Conservation (phyloP, 2,329 filamentous ascomycete species). For the Ceratocystis cubensis region DNA sequence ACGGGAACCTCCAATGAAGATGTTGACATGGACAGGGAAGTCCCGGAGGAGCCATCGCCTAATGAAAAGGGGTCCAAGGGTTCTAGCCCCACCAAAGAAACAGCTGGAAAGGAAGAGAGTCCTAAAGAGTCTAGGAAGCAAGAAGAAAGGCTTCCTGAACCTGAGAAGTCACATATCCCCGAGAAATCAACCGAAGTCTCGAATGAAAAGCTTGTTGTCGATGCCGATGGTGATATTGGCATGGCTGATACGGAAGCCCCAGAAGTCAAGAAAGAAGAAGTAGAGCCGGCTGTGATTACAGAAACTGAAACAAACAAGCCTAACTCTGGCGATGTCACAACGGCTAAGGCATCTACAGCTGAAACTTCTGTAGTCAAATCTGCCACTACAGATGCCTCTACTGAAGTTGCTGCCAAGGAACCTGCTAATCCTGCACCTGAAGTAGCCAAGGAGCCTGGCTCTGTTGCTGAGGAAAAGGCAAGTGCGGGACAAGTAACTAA, state of each 20-base stretch:
- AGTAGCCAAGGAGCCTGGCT: background rate
- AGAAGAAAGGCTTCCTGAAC: constrained; percentile 22
- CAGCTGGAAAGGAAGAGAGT: constrained; percentile 24
- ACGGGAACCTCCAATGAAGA: constrained; percentile 36
- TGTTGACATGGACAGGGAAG: constrained; percentile 28
- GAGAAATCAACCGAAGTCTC: constrained; percentile 1
- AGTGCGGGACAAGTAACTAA: constrained; percentile 16
- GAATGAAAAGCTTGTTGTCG: constrained; percentile 20
- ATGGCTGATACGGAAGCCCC: constrained; percentile 15
- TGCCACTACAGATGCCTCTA: background rate
- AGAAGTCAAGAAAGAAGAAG: constrained; percentile 17
- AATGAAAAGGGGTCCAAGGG: constrained; percentile 23
- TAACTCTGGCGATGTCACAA: background rate
- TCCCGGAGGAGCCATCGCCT: constrained; percentile 21
- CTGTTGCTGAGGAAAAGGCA: background rate
- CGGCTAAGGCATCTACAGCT: background rate
- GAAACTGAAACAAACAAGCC: background rate
- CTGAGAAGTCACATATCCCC: constrained; percentile 5
- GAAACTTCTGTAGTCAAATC: background rate
- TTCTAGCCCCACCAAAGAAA: constrained; percentile 23
- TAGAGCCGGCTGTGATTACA: constrained; percentile 12
- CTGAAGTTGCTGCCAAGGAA: background rate
- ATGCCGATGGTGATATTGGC: constrained; percentile 19
- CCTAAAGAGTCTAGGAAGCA: constrained; percentile 21
- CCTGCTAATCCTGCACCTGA: background rate